Base-by-base conservation (phyloP, 768 basidiomycete genomes). In the Rhizopogon sp. region DNA sequence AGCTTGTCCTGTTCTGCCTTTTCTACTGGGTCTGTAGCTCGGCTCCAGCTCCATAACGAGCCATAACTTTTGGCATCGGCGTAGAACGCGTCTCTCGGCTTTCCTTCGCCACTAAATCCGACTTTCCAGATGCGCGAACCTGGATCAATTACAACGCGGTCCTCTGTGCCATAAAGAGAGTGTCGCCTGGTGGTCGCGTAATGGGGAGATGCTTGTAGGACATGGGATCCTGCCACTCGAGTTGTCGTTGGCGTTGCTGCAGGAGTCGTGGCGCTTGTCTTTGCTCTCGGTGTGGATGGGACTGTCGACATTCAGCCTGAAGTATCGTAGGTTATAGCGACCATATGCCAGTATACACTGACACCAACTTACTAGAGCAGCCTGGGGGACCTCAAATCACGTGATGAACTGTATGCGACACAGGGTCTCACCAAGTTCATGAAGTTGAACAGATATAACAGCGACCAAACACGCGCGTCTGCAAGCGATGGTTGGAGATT, bases 91-190 rank as follows among this genome's bases (percentile, higher is more conserved):
- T 93, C 88, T 62, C 97, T 73, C 8, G 97, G 94, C 56, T 84
- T 79, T 4, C 93, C 85, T 74, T 99, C 97, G 13, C 96, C 96
- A 64, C 93, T 95, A 75, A 98, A 98, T 2, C 97, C 97, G 10
- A 95, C 91, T 73, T 95, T 97, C 95, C 96, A 98, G 57, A 94
- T 80, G 52, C 87, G 79, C 44, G 91, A 93, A 17, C 97, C 97
- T 22, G 94, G 88, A 69, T 99, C 97, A 59, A 99, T 88, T 54
- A 99, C 83, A 41, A 98, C 83, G 44, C 96, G 81, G 71, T 98
- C 97, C 66, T 99, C 97, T 6, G 90, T 93, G 28, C 97, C 97
- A 72, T 99, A 99, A 7, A 98, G 74, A 1, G 94, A 96, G 67
- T 98, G 96, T 53, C 93, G 78, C 44, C 93, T 78, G 1, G 89